These are phyloP conservation scores for Cytospora chrysosperma DNA, from an alignment of 2,329 filamentous ascomycete species.

Conservation along the genomic window DNA sequence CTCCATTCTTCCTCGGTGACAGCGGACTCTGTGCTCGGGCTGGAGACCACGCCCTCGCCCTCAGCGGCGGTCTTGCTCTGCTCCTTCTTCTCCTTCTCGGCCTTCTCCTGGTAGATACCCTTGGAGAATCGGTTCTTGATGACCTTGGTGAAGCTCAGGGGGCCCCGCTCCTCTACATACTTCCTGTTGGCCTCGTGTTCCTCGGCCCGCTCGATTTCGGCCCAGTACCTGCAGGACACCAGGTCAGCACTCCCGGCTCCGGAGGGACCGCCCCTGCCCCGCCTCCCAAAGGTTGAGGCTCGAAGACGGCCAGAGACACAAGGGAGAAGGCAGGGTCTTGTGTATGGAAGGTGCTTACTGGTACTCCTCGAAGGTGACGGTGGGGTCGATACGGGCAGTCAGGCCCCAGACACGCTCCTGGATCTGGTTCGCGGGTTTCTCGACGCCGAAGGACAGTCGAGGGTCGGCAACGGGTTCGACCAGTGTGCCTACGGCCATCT, in stretches of 20 bases:
- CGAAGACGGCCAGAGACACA: not conserved
- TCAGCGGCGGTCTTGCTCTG: not conserved
- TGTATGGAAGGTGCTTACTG: constrained; percentile 7
- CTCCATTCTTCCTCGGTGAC: constrained; percentile 45
- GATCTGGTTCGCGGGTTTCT: not conserved
- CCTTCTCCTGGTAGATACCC: constrained; percentile 14
- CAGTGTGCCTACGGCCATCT: constrained; percentile 15
- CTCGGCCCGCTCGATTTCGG: constrained; percentile 8
- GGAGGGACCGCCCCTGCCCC: not conserved
- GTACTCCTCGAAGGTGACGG: constrained; percentile 15
- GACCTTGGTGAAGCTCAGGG: constrained; percentile 10
- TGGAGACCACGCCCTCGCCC: not conserved
- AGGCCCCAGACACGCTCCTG: constrained; percentile 2
- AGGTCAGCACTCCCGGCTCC: not conserved
- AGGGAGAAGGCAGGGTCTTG: not conserved
- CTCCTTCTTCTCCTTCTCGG: constrained; percentile 6
- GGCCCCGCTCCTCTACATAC: constrained; percentile 12
- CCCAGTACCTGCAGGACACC: not conserved
- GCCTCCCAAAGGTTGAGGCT: not conserved
- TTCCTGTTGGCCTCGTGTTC: constrained; percentile 13
- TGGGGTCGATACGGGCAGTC: constrained; percentile 13
- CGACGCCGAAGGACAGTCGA: not conserved
- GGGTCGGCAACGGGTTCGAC: constrained; percentile 17
- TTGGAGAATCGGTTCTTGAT: constrained; percentile 18
- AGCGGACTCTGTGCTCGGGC: not conserved